phyloP scores from a whole-genome alignment of 83 land plant species.

The Isoetes engelmannii region DNA sequence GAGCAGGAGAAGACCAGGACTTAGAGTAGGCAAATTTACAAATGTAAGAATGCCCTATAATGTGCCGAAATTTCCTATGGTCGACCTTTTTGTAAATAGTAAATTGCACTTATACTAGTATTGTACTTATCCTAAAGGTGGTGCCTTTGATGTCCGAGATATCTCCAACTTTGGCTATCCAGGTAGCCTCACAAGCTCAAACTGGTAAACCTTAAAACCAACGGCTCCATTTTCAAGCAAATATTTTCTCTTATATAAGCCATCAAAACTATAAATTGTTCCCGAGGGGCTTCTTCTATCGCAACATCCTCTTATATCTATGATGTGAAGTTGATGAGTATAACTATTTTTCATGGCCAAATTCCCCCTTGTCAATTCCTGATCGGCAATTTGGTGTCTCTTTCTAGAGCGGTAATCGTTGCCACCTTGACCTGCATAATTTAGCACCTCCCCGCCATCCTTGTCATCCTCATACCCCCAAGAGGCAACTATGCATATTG shows the following conservation, averaged over 20 bases:
- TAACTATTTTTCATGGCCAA: not conserved
- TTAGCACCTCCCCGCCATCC: conserved; percentile 63
- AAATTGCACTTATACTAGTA: too few relatives aligned
- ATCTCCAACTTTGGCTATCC: too few relatives aligned
- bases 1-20: too few relatives aligned
- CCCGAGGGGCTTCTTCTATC: not conserved
- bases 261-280: not conserved
- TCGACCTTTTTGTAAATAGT: too few relatives aligned
- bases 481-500: conserved; percentile 59
- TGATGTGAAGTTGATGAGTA: not conserved
- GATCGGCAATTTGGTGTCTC: not conserved
- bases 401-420: conserved; percentile 16
- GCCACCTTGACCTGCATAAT: conserved; percentile 83
- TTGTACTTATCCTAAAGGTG: too few relatives aligned
- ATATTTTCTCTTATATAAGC: not conserved
- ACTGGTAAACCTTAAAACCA: too few relatives aligned
- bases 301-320: not conserved
- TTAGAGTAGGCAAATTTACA: too few relatives aligned
- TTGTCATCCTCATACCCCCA: conserved; percentile 83
- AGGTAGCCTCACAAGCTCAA: too few relatives aligned
- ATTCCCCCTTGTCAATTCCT: not conserved
- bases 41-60: too few relatives aligned
- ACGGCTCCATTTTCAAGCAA: not conserved
- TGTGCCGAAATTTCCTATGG: too few relatives aligned
- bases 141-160: too few relatives aligned